Evolutionary conservation across 164 flowering plant species (phyloP), one percentile per base, ranked within the genome.

Genomic region (grape (Vitis vinifera)): DNA sequence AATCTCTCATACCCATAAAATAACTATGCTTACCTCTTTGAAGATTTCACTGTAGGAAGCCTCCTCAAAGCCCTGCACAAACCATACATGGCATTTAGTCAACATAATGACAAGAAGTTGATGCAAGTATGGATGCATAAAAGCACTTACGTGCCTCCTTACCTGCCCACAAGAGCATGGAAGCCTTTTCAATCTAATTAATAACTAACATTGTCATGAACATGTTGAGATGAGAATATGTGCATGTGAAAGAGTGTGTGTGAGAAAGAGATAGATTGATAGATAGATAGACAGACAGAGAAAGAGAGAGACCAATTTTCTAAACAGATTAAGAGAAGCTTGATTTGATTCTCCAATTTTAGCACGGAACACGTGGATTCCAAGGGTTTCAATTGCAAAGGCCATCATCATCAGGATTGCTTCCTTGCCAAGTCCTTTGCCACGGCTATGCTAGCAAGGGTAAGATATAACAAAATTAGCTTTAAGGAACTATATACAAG

Each of bases 371-470:
- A 66, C 66, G 55, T 81, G 80, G 75, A 89, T 91, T 64, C 80
- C 79, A 13, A 88, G 75, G 62, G 82, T 85, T 70, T 86, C 68
- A 48, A 91, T 73, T 51, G 97, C 97, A 81, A 87, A 93, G 55
- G 82, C 83, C 95, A 96, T 89, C 99, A 96, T 96, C 88, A 89
- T 83, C 79, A 86, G 63, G 63, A 89, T 91, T 15, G 98, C 76
- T 80, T 93, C 97, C 83, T 91, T 84, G 57, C 95, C 99, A 66
- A 96, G 88, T 66, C 99, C 98, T 80, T 93, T 95, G 51, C 99
- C 92, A 66, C 94, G 99, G 71, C 97, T 95, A 78, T 48, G 68
- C 85, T 77, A 78, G 69, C 79, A 82, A 75, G 19, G 74, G 29
- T 29, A 64, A 68, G 61, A 78, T 59, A 72, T 63, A 64, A 44